Percentiles rank a stretch among this genome's conserved stretches.
Conservation (phyloP, 768 basidiomycete genomes). For the Lactarius sp. region DNA sequence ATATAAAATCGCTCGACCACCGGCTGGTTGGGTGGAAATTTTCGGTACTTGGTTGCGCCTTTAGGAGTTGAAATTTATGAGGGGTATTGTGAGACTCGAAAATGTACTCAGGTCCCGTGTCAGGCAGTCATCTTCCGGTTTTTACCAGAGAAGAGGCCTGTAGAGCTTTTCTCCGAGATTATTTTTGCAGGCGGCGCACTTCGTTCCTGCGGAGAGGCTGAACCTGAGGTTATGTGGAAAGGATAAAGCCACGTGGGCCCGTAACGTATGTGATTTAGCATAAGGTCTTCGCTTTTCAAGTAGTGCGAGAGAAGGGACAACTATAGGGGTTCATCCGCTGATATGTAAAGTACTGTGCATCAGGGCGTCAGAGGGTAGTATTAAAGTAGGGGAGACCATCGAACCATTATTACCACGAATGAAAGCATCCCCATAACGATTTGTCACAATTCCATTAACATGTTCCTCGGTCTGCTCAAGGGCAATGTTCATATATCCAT, state of each 20-base stretch:
- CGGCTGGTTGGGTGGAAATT: not conserved
- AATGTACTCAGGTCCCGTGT: not conserved
- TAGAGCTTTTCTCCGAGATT: not conserved
- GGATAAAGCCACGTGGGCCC: not conserved
- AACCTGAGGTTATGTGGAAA: not conserved
- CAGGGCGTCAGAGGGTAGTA: not conserved
- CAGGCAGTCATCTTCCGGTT: not conserved
- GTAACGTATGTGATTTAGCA: not conserved
- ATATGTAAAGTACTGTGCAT: conserved; percentile 58
- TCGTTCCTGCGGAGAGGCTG: not conserved
- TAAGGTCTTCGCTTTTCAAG: not conserved
- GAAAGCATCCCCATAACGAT: conserved; percentile 92
- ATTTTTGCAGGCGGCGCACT: not conserved
- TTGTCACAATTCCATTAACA: conserved; percentile 81
- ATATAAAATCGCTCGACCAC: not conserved
- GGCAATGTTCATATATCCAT: conserved; percentile 99
- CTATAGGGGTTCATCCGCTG: conserved; percentile 11
- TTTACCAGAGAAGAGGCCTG: not conserved
- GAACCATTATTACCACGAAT: conserved; percentile 90
- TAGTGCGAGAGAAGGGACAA: no score
- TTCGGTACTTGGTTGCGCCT: not conserved
- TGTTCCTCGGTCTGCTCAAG: conserved; percentile 97
- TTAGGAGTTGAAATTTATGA: not conserved
- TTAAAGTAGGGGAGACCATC: not conserved
- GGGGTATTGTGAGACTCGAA: not conserved